phyloP scores from a whole-genome alignment of 2,329 filamentous ascomycete genomes.

The Pseudogymnoascus sp. region DNA sequence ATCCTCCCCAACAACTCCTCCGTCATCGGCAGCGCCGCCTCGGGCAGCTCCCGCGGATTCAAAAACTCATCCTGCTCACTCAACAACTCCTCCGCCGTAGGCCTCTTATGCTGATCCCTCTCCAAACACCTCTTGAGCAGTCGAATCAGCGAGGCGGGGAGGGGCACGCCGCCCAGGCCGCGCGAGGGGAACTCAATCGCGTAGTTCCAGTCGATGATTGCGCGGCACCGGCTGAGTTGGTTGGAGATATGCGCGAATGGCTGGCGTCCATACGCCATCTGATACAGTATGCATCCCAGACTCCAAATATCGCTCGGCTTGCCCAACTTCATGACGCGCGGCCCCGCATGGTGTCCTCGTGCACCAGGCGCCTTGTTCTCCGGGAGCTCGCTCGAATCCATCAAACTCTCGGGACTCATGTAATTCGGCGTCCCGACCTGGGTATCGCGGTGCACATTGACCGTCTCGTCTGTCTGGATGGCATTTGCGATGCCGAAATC shows the following conservation, averaged over 20 bases:
- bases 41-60: slow-evolving; percentile 49
- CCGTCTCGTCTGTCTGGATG: slow-evolving; percentile 88
- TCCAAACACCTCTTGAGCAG: slow-evolving; percentile 56
- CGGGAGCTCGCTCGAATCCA: slow-evolving; percentile 67
- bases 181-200: slow-evolving; percentile 62
- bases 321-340: slow-evolving; percentile 87
- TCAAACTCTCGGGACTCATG: slow-evolving; percentile 92
- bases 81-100: slow-evolving; percentile 56
- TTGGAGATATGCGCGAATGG: slow-evolving; percentile 90
- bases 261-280: slow-evolving; percentile 95
- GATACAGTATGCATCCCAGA: slow-evolving; percentile 90
- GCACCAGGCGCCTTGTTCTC: slow-evolving; percentile 28
- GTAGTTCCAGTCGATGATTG: slow-evolving; percentile 73
- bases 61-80: slow-evolving; percentile 53
- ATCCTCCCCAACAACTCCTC: slow-evolving; percentile 55
- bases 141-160: slow-evolving; percentile 50
- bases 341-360: slow-evolving; percentile 30
- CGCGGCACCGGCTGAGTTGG: slow-evolving; percentile 76
- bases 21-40: slow-evolving; percentile 49
- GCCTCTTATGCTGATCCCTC: slow-evolving; percentile 53
- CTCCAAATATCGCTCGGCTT: slow-evolving; percentile 97
- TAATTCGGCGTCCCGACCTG: slow-evolving; percentile 97
- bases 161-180: slow-evolving; percentile 56
- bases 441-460: slow-evolving; percentile 93
- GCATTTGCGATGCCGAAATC: slow-evolving; percentile 98